These are phyloP conservation scores for Citrus sp. DNA, from an alignment of 345 rosid genomes.

Conservation along the genomic window DNA sequence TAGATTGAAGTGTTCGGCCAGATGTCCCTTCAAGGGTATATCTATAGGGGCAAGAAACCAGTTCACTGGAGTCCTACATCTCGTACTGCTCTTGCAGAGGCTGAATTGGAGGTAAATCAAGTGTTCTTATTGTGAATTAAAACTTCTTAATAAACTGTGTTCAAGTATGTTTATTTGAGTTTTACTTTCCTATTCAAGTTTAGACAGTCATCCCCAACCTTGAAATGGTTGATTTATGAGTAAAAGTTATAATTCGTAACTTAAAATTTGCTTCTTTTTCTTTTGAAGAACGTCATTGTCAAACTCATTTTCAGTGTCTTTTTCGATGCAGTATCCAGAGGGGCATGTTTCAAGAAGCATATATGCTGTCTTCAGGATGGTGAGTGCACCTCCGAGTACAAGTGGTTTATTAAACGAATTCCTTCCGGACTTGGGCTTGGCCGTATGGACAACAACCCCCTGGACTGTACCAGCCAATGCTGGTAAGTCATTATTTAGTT, in stretches of 20 bases:
- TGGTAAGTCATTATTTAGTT: slow-evolving; percentile 40
- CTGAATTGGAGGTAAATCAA: slow-evolving; percentile 83
- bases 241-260: background rate
- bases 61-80: slow-evolving; percentile 99
- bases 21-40: slow-evolving; percentile 85
- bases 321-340: slow-evolving; percentile 76
- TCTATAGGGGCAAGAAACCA: slow-evolving; percentile 93
- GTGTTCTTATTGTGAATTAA: background rate
- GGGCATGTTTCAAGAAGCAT: slow-evolving; percentile 94
- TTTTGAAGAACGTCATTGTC: background rate
- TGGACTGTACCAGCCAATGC: slow-evolving; percentile 98
- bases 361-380: slow-evolving; percentile 68
- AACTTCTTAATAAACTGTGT: background rate
- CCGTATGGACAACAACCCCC: slow-evolving; percentile 97
- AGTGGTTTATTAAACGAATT: slow-evolving; percentile 50
- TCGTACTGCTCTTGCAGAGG: slow-evolving; percentile 97
- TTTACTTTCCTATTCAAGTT: background rate
- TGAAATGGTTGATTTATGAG: background rate
- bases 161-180: background rate
- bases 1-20: slow-evolving; percentile 91
- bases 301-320: background rate
- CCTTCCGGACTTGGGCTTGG: slow-evolving; percentile 70
- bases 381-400: slow-evolving; percentile 38
- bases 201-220: background rate
- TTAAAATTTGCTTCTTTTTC: background rate